Base-by-base conservation (phyloP, 2,329 filamentous ascomycete genomes). In the Periconia macrospinosa region DNA sequence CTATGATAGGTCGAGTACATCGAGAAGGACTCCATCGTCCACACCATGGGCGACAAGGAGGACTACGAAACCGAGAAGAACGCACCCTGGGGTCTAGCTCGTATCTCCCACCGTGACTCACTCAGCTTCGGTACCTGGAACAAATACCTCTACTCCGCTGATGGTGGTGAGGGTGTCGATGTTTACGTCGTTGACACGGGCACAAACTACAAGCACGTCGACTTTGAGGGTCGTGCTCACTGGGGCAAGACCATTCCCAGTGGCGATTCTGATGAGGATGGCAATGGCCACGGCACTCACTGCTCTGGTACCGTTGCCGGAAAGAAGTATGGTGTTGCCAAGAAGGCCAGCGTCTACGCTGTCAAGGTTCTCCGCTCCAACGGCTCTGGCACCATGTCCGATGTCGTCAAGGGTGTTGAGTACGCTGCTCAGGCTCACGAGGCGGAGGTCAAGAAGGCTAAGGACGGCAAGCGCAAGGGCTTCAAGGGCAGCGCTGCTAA, bases 401-500 rank as follows among this genome's bases (percentile, higher is more conserved):
- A 99, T 73, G 94, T 99, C 66, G 91, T 99, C 72, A 96, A 96
- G 82, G 94, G 94, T 76, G 94, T 99, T 60, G 93, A 99, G 80
- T 97, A 86, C 80, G 94, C 94, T 69, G 92, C 91, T 64, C 84
- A 87, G 71, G 79, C 85, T 65, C 95, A 99, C 79, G 70, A 84
- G 47, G 84, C 90, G 75, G 85, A 92, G 75, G 85, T 88, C 66
- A 84, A 88, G 76, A 81, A 80, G 57, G 90, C 90, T 69, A 95
- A 96, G 88, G 83, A 84, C 52, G 91, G 91, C 69, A 92, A 95
- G 82, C 87, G 86, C 78, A 90, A 97, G 89, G 90, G 89, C 75
- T 97, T 97, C 89, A 97, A 97, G 88, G 94, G 94, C 74, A 96
- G 91, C 62, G 89, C 93, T 72, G 94, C 95, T 81, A 99, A 99